phyloP scores from a whole-genome alignment of 495 filamentous ascomycete species.

The Trichoderma erinaceum region DNA sequence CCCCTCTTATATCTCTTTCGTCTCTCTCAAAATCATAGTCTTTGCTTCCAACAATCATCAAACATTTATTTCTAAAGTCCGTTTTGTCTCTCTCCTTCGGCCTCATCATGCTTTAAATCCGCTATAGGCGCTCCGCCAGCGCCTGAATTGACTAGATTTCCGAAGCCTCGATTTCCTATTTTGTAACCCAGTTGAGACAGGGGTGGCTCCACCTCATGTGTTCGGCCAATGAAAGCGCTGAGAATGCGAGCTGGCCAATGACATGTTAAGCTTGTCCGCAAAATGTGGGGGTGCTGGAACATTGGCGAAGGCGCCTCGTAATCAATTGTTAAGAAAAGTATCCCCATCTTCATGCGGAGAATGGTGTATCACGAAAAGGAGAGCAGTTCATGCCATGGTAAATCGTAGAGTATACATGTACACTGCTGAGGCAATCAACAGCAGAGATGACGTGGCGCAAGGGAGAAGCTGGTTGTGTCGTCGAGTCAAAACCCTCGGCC shows the following conservation, averaged over 20 bases:
- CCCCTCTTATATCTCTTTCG: background rate
- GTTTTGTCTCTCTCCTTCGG: background rate
- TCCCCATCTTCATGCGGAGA: no score
- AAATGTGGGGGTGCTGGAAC: background rate
- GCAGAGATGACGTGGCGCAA: no score
- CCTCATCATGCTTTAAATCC: background rate
- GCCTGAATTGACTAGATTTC: background rate
- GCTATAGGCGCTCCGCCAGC: background rate
- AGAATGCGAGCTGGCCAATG: constrained; percentile 7
- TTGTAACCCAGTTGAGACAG: background rate
- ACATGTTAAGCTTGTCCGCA: background rate
- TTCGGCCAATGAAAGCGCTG: background rate
- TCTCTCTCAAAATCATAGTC: background rate
- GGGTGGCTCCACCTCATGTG: background rate
- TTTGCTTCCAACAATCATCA: background rate
- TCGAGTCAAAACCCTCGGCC: no score
- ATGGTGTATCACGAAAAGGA: no score
- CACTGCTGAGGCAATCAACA: no score
- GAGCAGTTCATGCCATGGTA: no score
- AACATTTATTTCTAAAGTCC: background rate
- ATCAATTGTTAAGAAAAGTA: no score
- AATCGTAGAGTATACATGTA: no score
- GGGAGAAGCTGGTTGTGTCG: no score
- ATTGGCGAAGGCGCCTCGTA: no score
- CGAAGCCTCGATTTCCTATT: background rate